Percentiles rank a stretch among this genome's conserved stretches.
Conservation (phyloP, 768 basidiomycete genomes). For the Dentipellis fragilis region DNA sequence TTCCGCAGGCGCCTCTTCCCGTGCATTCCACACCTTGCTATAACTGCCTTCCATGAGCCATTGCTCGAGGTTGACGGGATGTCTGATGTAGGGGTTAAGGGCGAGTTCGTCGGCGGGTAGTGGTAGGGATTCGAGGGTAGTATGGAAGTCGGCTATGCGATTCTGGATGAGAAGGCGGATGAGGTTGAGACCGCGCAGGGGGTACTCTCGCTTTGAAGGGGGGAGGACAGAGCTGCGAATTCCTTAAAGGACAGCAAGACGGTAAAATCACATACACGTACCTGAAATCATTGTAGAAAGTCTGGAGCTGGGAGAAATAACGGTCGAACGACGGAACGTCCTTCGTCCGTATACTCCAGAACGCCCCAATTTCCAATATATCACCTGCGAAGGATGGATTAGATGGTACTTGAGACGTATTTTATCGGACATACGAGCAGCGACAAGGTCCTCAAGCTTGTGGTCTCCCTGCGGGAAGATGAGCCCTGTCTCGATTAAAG, state of each 20-base stretch:
- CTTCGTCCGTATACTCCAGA: conserved; percentile 82
- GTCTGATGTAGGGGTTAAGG: conserved; percentile 65
- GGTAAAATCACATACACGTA: conserved; percentile 17
- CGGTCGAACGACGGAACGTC: conserved; percentile 92
- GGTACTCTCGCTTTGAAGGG: conserved; percentile 76
- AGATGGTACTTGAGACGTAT: background rate
- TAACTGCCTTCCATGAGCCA: conserved; percentile 99
- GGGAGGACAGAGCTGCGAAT: conserved; percentile 56
- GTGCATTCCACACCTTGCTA: conserved; percentile 94
- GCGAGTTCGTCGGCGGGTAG: conserved; percentile 55
- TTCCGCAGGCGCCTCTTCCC: conserved; percentile 84
- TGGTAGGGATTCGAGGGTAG: conserved; percentile 84
- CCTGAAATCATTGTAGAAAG: conserved; percentile 85
- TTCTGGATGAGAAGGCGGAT: conserved; percentile 92
- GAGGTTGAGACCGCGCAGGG: conserved; percentile 88
- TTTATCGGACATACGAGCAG: conserved; percentile 6
- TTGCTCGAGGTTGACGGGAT: conserved; percentile 85
- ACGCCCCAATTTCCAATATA: conserved; percentile 91
- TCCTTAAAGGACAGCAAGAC: background rate
- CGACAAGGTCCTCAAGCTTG: conserved; percentile 52
- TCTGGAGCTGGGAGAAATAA: conserved; percentile 86
- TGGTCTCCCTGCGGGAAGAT: conserved; percentile 61
- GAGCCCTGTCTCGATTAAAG: conserved; percentile 66
- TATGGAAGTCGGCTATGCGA: conserved; percentile 96
- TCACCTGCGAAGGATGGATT: conserved; percentile 47